A percentile compares a stretch with the other conserved stretches of the same genome.
phyloP scores from a whole-genome alignment of 306 rosid genomes.

The Luffa aegyptiaca region DNA sequence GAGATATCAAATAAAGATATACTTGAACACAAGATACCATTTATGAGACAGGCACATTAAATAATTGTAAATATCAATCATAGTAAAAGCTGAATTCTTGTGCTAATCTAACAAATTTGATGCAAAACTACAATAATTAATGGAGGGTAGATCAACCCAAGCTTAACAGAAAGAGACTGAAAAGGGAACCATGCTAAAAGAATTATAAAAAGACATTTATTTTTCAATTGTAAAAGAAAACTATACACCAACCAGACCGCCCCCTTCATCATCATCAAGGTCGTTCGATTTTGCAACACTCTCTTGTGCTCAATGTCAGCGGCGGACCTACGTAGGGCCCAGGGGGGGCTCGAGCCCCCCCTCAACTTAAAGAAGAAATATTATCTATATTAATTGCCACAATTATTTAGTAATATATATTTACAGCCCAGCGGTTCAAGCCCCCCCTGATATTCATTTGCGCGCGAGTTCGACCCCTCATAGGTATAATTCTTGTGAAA shows the following conservation, averaged over 20 bases:
- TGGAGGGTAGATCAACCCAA: neutral
- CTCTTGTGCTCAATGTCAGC: slow-evolving; percentile 80
- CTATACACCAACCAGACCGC: slow-evolving; percentile 77
- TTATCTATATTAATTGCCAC: too few relatives aligned
- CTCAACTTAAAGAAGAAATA: too few relatives aligned
- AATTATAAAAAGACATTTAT: neutral
- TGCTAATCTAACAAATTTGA: neutral
- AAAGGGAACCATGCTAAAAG: neutral
- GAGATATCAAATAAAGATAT: too few relatives aligned
- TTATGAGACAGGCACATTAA: neutral
- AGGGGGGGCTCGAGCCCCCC: too few relatives aligned
- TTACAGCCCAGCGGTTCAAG: too few relatives aligned
- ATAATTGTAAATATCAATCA: neutral
- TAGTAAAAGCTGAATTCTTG: neutral
- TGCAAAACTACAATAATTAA: neutral
- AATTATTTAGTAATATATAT: too few relatives aligned
- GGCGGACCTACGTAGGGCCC: too few relatives aligned
- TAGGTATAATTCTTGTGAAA: too few relatives aligned
- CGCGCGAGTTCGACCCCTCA: too few relatives aligned
- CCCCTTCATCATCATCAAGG: slow-evolving; percentile 91
- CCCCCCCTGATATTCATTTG: too few relatives aligned
- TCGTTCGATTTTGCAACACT: slow-evolving; percentile 77
- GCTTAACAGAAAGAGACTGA: neutral
- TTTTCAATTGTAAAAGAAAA: neutral
- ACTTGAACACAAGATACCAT: neutral